A percentile compares a stretch with the other conserved stretches of the same genome.
Evolutionary conservation across 179 eudicot genomes (phyloP).

Genomic region (Vitellaria paradoxa): DNA sequence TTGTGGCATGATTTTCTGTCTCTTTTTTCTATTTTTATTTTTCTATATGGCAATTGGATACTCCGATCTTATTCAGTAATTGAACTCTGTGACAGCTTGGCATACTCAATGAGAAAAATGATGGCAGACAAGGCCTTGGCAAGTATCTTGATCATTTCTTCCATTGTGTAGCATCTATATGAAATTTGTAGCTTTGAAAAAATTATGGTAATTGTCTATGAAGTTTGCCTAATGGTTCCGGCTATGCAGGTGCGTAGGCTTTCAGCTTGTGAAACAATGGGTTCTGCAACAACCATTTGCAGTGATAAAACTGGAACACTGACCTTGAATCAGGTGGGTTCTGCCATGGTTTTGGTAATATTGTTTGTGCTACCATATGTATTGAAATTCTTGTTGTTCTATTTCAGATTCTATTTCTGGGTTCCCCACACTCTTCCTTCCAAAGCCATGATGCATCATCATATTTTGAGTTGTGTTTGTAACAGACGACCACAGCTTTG

Average conservation of each 20-base stretch:
- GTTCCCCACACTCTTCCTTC: not conserved
- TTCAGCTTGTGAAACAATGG: constrained; percentile 99
- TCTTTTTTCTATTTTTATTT: not conserved
- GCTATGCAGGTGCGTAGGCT: constrained; percentile 83
- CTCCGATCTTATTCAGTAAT: not conserved
- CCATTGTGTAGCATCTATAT: not conserved
- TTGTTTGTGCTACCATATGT: not conserved
- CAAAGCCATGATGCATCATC: not conserved
- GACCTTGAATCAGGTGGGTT: constrained; percentile 79
- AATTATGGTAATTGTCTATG: not conserved
- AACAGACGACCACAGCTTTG: not conserved
- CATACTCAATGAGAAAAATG: constrained; percentile 96
- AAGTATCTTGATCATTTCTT: constrained; percentile 23
- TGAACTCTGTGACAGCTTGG: constrained; percentile 47
- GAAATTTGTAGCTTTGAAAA: not conserved
- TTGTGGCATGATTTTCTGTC: not conserved
- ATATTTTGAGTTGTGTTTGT: not conserved
- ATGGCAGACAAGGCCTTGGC: constrained; percentile 98
- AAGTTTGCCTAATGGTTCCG: constrained; percentile 5
- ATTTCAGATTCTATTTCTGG: not conserved
- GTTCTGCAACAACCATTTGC: constrained; percentile 97
- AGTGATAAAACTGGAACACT: constrained; percentile 98
- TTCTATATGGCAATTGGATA: not conserved
- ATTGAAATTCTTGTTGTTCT: not conserved
- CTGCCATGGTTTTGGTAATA: not conserved